Percentiles rank a stretch among this genome's conserved stretches.
These are phyloP conservation scores for Diaporthe capsici DNA, from an alignment of 2,329 filamentous ascomycete genomes.

Conservation along the genomic window DNA sequence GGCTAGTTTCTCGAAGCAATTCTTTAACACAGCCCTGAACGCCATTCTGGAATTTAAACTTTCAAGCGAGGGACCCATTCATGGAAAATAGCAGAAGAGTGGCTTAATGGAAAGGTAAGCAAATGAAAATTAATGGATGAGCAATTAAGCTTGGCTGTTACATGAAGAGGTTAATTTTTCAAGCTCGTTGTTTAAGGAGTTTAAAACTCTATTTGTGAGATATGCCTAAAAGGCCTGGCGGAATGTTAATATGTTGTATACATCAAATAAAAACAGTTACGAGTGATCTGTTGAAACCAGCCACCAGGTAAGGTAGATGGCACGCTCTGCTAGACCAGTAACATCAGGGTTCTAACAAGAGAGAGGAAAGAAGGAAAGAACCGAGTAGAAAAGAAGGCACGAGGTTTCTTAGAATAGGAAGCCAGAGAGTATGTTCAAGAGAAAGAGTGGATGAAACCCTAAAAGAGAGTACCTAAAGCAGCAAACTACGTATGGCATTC, in stretches of 20 bases:
- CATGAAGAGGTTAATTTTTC: background rate
- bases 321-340: no score
- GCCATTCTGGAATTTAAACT: background rate
- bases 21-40: background rate
- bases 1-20: conserved; percentile 1
- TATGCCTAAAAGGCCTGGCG: background rate
- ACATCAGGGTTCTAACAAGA: no score
- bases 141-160: background rate
- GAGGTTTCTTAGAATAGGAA: no score
- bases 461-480: no score
- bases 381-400: no score
- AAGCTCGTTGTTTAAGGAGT: background rate
- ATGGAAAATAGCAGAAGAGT: background rate
- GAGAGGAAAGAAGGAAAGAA: no score
- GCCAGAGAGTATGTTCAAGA: no score
- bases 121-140: background rate
- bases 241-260: background rate
- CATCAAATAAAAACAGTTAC: background rate
- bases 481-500: no score
- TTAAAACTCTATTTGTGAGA: background rate
- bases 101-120: background rate
- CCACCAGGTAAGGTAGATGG: no score
- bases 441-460: no score
- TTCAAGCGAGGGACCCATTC: background rate
- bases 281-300: no score